A percentile compares a stretch with the other conserved stretches of the same genome.
phyloP scores from a whole-genome alignment of 345 rosid genomes.

The Barbarea vulgaris region DNA sequence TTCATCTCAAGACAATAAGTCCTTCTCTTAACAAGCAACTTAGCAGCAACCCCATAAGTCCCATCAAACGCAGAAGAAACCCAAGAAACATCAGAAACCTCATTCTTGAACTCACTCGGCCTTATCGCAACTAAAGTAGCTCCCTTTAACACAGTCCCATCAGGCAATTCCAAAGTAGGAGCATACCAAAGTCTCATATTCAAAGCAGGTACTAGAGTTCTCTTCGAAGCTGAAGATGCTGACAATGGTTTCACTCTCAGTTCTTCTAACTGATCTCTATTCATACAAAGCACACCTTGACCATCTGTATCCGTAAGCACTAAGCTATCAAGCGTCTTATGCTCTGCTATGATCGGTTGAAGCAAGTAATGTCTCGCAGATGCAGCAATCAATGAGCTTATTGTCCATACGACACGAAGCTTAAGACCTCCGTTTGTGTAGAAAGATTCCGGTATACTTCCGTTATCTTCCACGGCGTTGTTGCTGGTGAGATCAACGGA shows the following conservation, averaged over 20 bases:
- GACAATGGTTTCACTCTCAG: conserved; percentile 87
- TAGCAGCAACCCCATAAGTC: conserved; percentile 82
- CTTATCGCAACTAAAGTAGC: conserved; percentile 93
- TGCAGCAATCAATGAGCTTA: conserved; percentile 92
- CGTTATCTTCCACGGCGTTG: conserved; percentile 61
- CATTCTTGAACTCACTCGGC: conserved; percentile 79
- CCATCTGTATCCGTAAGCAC: conserved; percentile 84
- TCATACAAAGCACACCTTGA: conserved; percentile 92
- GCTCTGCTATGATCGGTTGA: conserved; percentile 90
- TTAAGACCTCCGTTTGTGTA: conserved; percentile 94
- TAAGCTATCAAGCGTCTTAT: conserved; percentile 76
- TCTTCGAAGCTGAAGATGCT: conserved; percentile 92
- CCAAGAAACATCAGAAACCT: conserved; percentile 77
- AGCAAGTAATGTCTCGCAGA: conserved; percentile 90
- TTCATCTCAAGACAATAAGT: conserved; percentile 99
- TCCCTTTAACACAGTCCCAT: conserved; percentile 80
- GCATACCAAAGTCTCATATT: conserved; percentile 99
- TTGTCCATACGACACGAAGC: conserved; percentile 96
- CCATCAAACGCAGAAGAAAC: conserved; percentile 81
- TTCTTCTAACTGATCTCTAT: conserved; percentile 87
- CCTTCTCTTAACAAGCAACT: conserved; percentile 87
- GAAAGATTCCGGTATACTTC: conserved; percentile 90
- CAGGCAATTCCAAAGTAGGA: conserved; percentile 75
- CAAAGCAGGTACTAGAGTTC: conserved; percentile 92
- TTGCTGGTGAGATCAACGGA: conserved; percentile 8